Evolutionary conservation across 2,329 filamentous ascomycete species (phyloP).

Genomic region (Aspergillus sp.): DNA sequence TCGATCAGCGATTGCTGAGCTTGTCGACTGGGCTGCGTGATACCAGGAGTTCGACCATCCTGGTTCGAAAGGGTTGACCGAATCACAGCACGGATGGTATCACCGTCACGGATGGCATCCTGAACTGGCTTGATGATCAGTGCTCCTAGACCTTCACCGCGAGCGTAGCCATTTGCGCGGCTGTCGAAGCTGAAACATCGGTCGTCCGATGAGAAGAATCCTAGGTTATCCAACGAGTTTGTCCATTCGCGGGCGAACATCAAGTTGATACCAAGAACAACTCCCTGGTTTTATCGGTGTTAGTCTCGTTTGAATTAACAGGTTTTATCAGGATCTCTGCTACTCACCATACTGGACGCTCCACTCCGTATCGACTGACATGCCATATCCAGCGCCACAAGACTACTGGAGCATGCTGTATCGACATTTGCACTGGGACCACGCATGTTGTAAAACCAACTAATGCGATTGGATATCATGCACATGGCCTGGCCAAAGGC

Average conservation of each 20-base stretch:
- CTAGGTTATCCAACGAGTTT: slow-evolving; percentile 20
- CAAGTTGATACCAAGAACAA: slow-evolving; percentile 2
- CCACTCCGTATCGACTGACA: slow-evolving; percentile 20
- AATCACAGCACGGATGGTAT: slow-evolving; percentile 42
- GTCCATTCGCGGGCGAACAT: neutral
- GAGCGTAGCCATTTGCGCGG: slow-evolving; percentile 41
- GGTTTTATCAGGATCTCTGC: slow-evolving; percentile 21
- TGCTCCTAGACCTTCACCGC: slow-evolving; percentile 42
- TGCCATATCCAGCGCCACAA: slow-evolving; percentile 29
- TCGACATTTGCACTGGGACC: slow-evolving; percentile 29
- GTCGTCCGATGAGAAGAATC: slow-evolving; percentile 24
- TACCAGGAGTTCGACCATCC: slow-evolving; percentile 43
- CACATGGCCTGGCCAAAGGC: slow-evolving; percentile 20
- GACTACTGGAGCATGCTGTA: slow-evolving; percentile 29
- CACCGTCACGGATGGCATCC: slow-evolving; percentile 37
- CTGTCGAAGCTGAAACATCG: slow-evolving; percentile 33
- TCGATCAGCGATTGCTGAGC: slow-evolving; percentile 32
- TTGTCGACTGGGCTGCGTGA: slow-evolving; percentile 38
- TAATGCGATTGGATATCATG: slow-evolving; percentile 24
- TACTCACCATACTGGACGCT: slow-evolving; percentile 16
- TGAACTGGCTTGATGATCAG: slow-evolving; percentile 40
- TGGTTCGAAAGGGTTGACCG: slow-evolving; percentile 37
- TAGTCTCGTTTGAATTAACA: slow-evolving; percentile 21
- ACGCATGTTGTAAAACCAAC: slow-evolving; percentile 28
- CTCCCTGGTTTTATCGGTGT: slow-evolving; percentile 16